Conservation (phyloP, 306 rosid species). For the Rubus idaeus region DNA sequence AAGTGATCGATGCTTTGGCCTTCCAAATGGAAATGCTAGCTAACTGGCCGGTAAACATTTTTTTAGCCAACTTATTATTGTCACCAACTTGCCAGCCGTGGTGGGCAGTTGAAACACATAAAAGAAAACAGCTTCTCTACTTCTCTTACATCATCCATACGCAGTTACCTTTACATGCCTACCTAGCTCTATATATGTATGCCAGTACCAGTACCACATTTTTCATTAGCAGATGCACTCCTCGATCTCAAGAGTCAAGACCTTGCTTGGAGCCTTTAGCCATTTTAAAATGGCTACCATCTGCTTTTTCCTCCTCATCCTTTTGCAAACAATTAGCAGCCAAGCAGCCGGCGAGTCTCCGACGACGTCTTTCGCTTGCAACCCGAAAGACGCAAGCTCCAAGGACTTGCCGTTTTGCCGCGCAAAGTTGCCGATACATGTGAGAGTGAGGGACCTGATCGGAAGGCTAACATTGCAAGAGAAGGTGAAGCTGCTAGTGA, state of each 20-base stretch:
- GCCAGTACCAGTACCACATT: too few species aligned
- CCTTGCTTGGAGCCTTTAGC: neutral
- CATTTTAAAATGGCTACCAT: constrained; percentile 35
- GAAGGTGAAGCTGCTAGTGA: constrained; percentile 63
- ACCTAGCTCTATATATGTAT: too few species aligned
- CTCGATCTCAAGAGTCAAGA: neutral
- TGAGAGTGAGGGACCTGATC: constrained; percentile 71
- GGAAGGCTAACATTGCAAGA: constrained; percentile 72
- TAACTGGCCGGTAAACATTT: neutral
- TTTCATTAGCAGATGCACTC: neutral
- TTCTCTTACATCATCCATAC: neutral
- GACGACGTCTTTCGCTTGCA: constrained; percentile 66
- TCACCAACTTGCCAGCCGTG: neutral
- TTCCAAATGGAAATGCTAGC: neutral
- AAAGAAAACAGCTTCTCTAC: neutral
- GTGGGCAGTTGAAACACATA: neutral
- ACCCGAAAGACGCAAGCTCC: constrained; percentile 43
- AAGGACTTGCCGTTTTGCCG: constrained; percentile 51
- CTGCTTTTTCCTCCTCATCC: neutral
- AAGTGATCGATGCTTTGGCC: neutral
- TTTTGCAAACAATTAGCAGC: constrained; percentile 4
- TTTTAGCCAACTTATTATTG: neutral
- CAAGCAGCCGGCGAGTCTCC: constrained; percentile 24
- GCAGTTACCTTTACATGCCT: too few species aligned
- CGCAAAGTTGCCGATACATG: constrained; percentile 26